A percentile compares a stretch with the other conserved stretches of the same genome.
Evolutionary conservation across 2,329 filamentous ascomycete species (phyloP).

Genomic region (Gyromitra esculenta): DNA sequence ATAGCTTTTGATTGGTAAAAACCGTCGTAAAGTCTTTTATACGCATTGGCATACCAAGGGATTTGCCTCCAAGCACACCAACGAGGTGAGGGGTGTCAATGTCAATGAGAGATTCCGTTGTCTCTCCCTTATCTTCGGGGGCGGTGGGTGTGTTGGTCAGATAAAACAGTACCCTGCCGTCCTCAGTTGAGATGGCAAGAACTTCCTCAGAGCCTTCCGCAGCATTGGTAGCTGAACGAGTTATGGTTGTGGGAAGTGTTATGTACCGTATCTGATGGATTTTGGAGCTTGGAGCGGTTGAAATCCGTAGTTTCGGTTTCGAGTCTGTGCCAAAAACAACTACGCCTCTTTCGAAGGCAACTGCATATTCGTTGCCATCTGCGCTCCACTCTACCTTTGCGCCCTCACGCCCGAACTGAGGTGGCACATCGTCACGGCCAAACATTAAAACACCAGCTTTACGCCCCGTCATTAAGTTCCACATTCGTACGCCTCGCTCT

Average conservation of each 20-base stretch:
- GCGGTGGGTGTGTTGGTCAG: constrained; percentile 65
- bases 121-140: constrained; percentile 8
- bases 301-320: constrained; percentile 77
- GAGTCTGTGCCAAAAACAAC: constrained; percentile 90
- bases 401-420: constrained; percentile 84
- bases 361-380: constrained; percentile 81
- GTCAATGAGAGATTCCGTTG: constrained; percentile 12
- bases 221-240: constrained; percentile 58
- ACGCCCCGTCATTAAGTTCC: constrained; percentile 96
- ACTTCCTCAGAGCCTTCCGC: constrained; percentile 66
- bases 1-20: constrained; percentile 58
- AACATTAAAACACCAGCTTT: constrained; percentile 95
- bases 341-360: constrained; percentile 86
- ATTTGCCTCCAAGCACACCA: constrained; percentile 80
- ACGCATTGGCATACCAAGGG: constrained; percentile 72
- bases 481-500: constrained; percentile 89
- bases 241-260: constrained; percentile 49
- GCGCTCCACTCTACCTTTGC: constrained; percentile 82
- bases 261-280: constrained; percentile 84
- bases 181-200: constrained; percentile 85
- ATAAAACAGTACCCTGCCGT: constrained; percentile 86
- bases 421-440: constrained; percentile 74
- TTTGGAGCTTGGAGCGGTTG: constrained; percentile 76
- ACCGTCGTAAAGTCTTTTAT: constrained; percentile 89
- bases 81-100: constrained; percentile 71